Evolutionary conservation across 495 filamentous ascomycete species (phyloP), one percentile per base, ranked within the genome.

Genomic region (Podospora pseudopauciseta): DNA sequence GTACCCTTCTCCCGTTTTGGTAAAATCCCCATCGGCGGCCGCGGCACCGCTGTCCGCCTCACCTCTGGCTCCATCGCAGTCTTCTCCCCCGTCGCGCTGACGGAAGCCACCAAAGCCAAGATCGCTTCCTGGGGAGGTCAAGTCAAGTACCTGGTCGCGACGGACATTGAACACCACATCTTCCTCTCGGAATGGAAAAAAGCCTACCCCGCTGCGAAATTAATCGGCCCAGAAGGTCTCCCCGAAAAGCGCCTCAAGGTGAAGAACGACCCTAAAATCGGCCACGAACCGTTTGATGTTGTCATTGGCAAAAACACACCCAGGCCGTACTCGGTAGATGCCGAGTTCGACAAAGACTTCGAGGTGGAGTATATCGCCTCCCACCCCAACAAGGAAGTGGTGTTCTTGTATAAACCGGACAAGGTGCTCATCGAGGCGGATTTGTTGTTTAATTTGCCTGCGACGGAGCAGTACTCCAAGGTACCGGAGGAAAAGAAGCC

Each of bases 91-190:
- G 89, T 93, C 30, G 88, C 86, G 18, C 86, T 97, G 30, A 97
- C 94, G 0, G 83, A 88, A 2, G 89, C 92, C 67, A 89, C 93
- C n/a, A 86, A 85, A 67, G 80, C 85, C 63, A 90, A 86, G 56
- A 80, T 97, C 54, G 72, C 82, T 32, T 78, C 81, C n/a, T 79
- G 93, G 26, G 92, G 92, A 65, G 85, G 86, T 56, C 82, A 88
- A 27, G 88, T 99, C 60, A 84, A 83, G 60, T 97, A 98, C 83
- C 87, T 98, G 68, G 85, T 93, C 13, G 93, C 94, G 4, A 85
- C 88, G 20, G 95, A 98, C 75, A 86, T 93, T 20, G 90, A 97
- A 79, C 95, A 98, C 79, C 94, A 99, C 83, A 91, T 98, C 75
- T 93, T 92, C 80, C 74, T 98, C 19, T 88, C 90, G 1, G 80